Percentiles rank a stretch among this genome's conserved stretches.
Evolutionary conservation across 768 basidiomycete genomes (phyloP).

Genomic region (Macrolepiota albuminosa): DNA sequence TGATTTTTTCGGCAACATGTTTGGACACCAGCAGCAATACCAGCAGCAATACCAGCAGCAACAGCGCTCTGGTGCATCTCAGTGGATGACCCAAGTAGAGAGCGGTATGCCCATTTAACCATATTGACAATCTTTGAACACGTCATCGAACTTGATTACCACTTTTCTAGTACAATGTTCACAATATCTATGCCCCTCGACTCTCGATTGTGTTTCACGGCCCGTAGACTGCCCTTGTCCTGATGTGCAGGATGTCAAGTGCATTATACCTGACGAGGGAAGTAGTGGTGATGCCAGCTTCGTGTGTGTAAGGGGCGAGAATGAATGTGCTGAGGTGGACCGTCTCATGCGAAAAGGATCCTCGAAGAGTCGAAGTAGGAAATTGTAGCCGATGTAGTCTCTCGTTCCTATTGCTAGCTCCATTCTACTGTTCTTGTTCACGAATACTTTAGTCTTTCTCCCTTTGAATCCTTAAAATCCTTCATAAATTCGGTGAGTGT

Average conservation of each 20-base stretch:
- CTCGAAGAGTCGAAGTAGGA: conserved; percentile 19
- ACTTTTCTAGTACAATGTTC: conserved; percentile 57
- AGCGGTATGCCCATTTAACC: conserved; percentile 39
- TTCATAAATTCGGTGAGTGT: background rate
- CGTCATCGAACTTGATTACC: background rate
- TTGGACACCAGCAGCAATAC: conserved; percentile 61
- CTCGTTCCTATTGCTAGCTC: background rate
- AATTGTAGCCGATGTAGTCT: background rate
- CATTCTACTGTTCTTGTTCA: background rate
- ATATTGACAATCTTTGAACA: background rate
- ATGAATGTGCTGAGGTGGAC: conserved; percentile 61
- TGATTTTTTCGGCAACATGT: conserved; percentile 77
- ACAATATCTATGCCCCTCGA: conserved; percentile 70
- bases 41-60: conserved; percentile 53
- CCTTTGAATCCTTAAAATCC: background rate
- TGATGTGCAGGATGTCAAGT: conserved; percentile 70
- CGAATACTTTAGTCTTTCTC: background rate
- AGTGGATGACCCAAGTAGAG: conserved; percentile 65
- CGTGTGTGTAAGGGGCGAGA: conserved; percentile 62
- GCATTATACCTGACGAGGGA: conserved; percentile 60
- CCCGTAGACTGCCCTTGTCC: conserved; percentile 79
- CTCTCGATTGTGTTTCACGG: conserved; percentile 60
- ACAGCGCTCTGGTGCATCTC: conserved; percentile 46
- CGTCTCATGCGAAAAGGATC: conserved; percentile 38
- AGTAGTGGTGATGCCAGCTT: conserved; percentile 54